These are phyloP conservation scores for Ustilago loliicola DNA, from an alignment of 1,284 basidiomycete genomes.

Conservation along the genomic window DNA sequence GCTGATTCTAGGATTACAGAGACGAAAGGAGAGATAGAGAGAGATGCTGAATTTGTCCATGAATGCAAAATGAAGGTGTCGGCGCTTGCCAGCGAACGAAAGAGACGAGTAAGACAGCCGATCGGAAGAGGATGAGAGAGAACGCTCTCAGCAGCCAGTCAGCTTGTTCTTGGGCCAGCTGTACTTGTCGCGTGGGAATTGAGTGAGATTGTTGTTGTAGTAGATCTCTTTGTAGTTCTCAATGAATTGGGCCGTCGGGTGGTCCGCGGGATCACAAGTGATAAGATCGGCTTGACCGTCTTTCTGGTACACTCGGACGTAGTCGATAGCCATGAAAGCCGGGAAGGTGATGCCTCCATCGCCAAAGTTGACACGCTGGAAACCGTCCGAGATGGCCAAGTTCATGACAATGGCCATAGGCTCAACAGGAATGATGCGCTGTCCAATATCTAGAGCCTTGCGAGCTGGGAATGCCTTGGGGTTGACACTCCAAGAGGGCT, in stretches of 20 bases:
- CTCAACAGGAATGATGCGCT: conserved; percentile 63
- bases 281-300: conserved; percentile 50
- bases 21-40: not conserved
- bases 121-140: not conserved
- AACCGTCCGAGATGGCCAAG: conserved; percentile 62
- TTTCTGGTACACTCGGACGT: conserved; percentile 66
- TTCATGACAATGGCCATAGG: conserved; percentile 68
- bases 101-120: not conserved
- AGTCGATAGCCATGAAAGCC: conserved; percentile 59
- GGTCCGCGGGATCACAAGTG: conserved; percentile 63
- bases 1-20: conserved; percentile 4
- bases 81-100: not conserved
- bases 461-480: conserved; percentile 46
- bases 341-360: conserved; percentile 54
- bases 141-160: conserved; percentile 44
- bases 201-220: conserved; percentile 64
- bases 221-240: conserved; percentile 61
- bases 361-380: conserved; percentile 63
- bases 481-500: conserved; percentile 64
- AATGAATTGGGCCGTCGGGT: conserved; percentile 68
- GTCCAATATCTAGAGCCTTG: conserved; percentile 50
- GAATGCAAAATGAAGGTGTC: conserved; percentile 1
- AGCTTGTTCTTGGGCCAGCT: conserved; percentile 63
- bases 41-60: conserved; percentile 9
- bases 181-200: conserved; percentile 49